A percentile compares a stretch with the other conserved stretches of the same genome.
Evolutionary conservation across 2,329 filamentous ascomycete genomes (phyloP).

Genomic region (Trichoderma simmonsii): DNA sequence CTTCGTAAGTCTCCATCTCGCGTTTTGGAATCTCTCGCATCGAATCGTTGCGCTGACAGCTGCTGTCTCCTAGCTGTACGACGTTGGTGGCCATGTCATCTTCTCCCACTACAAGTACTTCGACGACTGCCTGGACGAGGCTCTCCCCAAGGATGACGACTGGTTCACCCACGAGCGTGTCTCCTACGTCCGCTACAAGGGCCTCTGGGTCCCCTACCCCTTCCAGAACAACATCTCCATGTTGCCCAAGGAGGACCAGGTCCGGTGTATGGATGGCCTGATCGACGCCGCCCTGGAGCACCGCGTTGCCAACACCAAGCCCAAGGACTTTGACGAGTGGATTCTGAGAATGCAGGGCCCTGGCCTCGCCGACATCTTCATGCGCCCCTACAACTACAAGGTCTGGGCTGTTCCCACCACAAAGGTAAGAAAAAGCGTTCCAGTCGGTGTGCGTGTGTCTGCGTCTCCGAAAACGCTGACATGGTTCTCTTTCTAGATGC

Average conservation of each 20-base stretch:
- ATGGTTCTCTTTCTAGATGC: conserved; percentile 67
- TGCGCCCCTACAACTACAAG: conserved; percentile 99
- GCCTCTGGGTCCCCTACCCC: conserved; percentile 94
- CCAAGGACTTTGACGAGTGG: conserved; percentile 97
- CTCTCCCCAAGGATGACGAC: conserved; percentile 86
- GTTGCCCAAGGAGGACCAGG: conserved; percentile 95
- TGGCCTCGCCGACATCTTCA: conserved; percentile 92
- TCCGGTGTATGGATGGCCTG: conserved; percentile 88
- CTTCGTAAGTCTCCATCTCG: conserved; percentile 68
- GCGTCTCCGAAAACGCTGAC: neutral
- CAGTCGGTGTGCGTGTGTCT: neutral
- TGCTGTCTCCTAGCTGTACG: conserved; percentile 69
- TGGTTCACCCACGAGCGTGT: conserved; percentile 99
- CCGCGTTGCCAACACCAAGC: conserved; percentile 85
- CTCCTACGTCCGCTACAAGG: conserved; percentile 97
- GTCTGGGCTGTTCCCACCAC: conserved; percentile 98
- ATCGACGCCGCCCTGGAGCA: conserved; percentile 89
- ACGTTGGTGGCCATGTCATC: conserved; percentile 97
- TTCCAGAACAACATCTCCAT: conserved; percentile 99
- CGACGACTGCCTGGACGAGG: conserved; percentile 97
- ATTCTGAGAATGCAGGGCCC: conserved; percentile 88
- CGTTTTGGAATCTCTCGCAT: neutral
- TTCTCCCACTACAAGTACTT: conserved; percentile 99
- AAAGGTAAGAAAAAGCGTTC: conserved; percentile 60
- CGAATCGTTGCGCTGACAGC: neutral